These are phyloP conservation scores for Dissophora ornata DNA, from an alignment of 192 early-diverging fungal species.

Conservation along the genomic window DNA sequence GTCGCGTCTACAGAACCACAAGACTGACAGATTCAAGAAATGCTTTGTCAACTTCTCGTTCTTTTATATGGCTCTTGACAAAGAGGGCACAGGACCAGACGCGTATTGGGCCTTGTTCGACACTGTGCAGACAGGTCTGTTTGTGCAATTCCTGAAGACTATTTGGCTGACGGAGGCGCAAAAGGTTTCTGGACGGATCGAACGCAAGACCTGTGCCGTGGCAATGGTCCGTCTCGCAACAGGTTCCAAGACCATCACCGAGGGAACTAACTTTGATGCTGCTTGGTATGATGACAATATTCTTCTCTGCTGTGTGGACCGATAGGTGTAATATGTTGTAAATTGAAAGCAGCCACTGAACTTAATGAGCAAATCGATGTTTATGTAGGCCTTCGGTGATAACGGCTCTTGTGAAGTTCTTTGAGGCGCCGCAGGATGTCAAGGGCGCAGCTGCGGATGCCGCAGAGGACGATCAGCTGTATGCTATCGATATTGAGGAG, in stretches of 20 bases:
- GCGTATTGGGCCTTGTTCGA: conserved; percentile 49
- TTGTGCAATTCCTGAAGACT: conserved; percentile 68
- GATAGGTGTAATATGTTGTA: no score
- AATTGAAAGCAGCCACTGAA: no score
- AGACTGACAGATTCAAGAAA: conserved; percentile 71
- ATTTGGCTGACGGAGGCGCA: conserved; percentile 76
- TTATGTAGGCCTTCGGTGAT: conserved; percentile 67
- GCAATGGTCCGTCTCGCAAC: conserved; percentile 75
- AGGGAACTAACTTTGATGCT: conserved; percentile 60
- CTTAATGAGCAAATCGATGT: no score
- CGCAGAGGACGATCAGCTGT: conserved; percentile 69
- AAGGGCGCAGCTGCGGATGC: conserved; percentile 57
- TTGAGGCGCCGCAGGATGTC: conserved; percentile 69
- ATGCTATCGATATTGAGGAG: conserved; percentile 79
- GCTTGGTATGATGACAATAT: conserved; percentile 59
- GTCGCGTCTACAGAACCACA: conserved; percentile 65
- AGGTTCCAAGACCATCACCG: conserved; percentile 63
- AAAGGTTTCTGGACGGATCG: conserved; percentile 63
- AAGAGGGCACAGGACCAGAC: conserved; percentile 69
- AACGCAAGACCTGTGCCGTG: conserved; percentile 71
- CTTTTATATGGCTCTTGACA: conserved; percentile 73
- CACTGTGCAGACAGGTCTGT: conserved; percentile 60
- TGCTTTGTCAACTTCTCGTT: conserved; percentile 76
- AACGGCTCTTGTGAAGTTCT: conserved; percentile 62
- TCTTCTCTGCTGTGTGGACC: no score